These are phyloP conservation scores for Conringia planisiliqua DNA, from an alignment of 345 rosid genomes.

Conservation along the genomic window DNA sequence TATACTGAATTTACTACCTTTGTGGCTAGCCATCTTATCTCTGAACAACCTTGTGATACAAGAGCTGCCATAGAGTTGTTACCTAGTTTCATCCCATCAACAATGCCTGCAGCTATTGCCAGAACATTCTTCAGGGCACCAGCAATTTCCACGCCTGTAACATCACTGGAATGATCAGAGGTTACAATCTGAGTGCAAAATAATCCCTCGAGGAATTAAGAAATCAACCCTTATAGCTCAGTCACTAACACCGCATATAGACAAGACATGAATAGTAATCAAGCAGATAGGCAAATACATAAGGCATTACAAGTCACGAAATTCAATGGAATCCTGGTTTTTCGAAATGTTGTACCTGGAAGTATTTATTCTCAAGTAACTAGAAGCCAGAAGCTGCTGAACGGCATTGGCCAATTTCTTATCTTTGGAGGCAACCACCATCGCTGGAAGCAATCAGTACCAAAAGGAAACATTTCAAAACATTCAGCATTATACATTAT, in stretches of 20 bases:
- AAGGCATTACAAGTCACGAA: not conserved
- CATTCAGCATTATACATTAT: not conserved
- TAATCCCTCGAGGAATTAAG: conserved; percentile 13
- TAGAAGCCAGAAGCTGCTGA: conserved; percentile 85
- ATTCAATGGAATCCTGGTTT: not conserved
- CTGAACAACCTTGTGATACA: conserved; percentile 92
- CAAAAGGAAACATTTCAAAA: not conserved
- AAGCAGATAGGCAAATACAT: not conserved
- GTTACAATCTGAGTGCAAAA: conserved; percentile 58
- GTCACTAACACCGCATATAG: not conserved
- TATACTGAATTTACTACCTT: conserved; percentile 46
- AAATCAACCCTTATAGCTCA: conserved; percentile 1
- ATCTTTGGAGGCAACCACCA: conserved; percentile 95
- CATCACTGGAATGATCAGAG: conserved; percentile 89
- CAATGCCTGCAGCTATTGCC: conserved; percentile 95
- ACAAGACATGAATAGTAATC: not conserved
- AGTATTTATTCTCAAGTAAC: conserved; percentile 78
- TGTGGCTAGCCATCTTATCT: conserved; percentile 92
- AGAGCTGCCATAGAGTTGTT: conserved; percentile 99
- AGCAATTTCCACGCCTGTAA: conserved; percentile 93
- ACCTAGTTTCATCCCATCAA: conserved; percentile 91
- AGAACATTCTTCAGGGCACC: conserved; percentile 95
- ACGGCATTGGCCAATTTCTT: conserved; percentile 67
- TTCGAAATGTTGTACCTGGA: conserved; percentile 55
- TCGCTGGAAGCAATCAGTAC: conserved; percentile 48